Evolutionary conservation across 2,329 filamentous ascomycete species (phyloP).

Genomic region (Acrocalymma vagum): DNA sequence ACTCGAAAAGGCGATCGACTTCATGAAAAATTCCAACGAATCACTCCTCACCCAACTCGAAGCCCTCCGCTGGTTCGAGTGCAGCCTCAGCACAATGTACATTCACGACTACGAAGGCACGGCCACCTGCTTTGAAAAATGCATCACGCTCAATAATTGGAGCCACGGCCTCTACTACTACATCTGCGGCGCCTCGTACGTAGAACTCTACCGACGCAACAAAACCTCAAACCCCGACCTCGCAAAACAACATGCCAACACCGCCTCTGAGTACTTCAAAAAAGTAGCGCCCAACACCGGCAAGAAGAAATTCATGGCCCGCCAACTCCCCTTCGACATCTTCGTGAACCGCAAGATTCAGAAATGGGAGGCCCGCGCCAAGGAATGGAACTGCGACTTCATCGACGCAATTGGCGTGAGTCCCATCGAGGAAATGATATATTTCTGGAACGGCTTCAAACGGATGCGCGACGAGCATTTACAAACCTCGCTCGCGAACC

Average conservation of each 20-base stretch:
- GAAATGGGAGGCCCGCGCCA: constrained; percentile 85
- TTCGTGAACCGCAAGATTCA: constrained; percentile 84
- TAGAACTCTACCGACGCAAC: constrained; percentile 80
- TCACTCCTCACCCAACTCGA: constrained; percentile 88
- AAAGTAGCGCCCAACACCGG: constrained; percentile 78
- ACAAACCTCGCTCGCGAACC: constrained; percentile 66
- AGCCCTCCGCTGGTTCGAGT: constrained; percentile 85
- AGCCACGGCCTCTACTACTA: constrained; percentile 90
- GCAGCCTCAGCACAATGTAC: constrained; percentile 80
- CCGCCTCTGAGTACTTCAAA: constrained; percentile 73
- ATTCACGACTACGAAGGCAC: constrained; percentile 79
- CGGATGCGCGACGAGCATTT: constrained; percentile 76
- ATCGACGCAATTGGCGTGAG: constrained; percentile 83
- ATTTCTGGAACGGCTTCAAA: constrained; percentile 90
- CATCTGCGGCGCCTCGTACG: constrained; percentile 78
- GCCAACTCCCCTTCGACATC: constrained; percentile 87
- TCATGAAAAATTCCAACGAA: constrained; percentile 67
- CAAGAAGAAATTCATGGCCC: constrained; percentile 89
- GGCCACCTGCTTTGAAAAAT: constrained; percentile 74
- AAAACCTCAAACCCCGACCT: constrained; percentile 55
- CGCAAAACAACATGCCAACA: constrained; percentile 45
- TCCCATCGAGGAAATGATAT: constrained; percentile 89
- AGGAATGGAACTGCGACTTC: constrained; percentile 69
- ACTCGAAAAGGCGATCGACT: constrained; percentile 71
- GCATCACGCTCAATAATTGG: constrained; percentile 75